phyloP scores from a whole-genome alignment of 192 early-diverging fungal genomes.

The Radiomyces spectabilis region DNA sequence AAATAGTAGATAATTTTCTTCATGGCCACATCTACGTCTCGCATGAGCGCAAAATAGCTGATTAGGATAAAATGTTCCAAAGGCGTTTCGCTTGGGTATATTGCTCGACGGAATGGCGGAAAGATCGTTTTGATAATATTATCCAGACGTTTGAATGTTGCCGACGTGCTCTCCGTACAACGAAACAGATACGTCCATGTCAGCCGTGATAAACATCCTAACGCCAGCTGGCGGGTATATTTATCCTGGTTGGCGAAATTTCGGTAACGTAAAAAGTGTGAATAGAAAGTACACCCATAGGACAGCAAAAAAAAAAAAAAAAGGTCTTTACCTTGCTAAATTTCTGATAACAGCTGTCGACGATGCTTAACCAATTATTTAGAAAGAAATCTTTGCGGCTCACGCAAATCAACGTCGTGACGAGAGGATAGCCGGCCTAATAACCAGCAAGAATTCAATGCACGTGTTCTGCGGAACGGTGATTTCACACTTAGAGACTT shows the following conservation, averaged over 20 bases:
- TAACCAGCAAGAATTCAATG: background rate
- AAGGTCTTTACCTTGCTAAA: conserved; percentile 36
- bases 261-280: background rate
- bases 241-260: conserved; percentile 55
- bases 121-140: conserved; percentile 57
- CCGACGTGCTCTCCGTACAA: conserved; percentile 60
- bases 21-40: conserved; percentile 58
- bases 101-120: conserved; percentile 45
- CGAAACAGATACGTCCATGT: conserved; percentile 95
- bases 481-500: background rate
- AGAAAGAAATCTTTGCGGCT: conserved; percentile 86
- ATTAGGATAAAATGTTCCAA: conserved; percentile 65
- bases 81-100: conserved; percentile 54
- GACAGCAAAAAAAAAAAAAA: conserved; percentile 3
- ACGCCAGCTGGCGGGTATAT: conserved; percentile 58
- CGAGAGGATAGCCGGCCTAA: conserved; percentile 76
- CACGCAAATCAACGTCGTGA: conserved; percentile 84
- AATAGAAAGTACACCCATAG: too few species aligned
- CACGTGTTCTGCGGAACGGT: background rate
- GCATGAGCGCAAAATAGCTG: conserved; percentile 58
- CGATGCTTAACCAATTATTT: conserved; percentile 62
- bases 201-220: conserved; percentile 74
- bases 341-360: conserved; percentile 61
- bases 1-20: conserved; percentile 59
- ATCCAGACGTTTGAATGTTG: conserved; percentile 46